These are phyloP conservation scores for Trichoderma sp. DNA, from an alignment of 2,329 filamentous ascomycete genomes.

Conservation along the genomic window DNA sequence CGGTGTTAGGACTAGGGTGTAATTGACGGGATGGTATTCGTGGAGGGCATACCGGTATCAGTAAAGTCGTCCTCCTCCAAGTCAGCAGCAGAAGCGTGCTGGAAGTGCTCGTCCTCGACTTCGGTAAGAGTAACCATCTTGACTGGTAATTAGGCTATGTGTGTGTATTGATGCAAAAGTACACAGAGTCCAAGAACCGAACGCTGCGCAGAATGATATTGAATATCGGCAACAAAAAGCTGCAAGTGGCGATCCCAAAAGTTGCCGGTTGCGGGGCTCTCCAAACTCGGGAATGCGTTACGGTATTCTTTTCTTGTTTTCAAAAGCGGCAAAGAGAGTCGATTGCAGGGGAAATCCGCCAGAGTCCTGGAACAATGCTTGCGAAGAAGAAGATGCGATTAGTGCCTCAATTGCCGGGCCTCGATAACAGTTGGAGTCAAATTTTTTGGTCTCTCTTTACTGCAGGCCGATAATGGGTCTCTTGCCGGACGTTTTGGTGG, in stretches of 20 bases:
- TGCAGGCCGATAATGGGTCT: conserved; percentile 6
- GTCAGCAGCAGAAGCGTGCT: conserved; percentile 63
- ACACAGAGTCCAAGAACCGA: not conserved
- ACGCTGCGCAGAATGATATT: not conserved
- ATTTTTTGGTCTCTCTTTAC: conserved; percentile 21
- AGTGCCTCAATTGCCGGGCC: conserved; percentile 14
- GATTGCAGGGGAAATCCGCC: not conserved
- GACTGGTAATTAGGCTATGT: conserved; percentile 26
- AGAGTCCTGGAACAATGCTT: not conserved
- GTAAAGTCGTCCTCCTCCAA: conserved; percentile 92
- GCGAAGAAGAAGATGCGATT: not conserved
- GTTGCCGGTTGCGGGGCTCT: conserved; percentile 1
- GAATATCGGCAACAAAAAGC: not conserved
- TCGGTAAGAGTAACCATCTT: conserved; percentile 96
- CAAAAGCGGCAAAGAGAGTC: not conserved
- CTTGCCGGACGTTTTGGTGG: not conserved
- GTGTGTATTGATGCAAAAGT: not conserved
- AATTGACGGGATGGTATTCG: not conserved
- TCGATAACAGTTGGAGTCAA: conserved; percentile 13
- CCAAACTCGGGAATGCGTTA: not conserved
- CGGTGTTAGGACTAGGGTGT: not conserved
- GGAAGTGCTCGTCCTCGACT: conserved; percentile 94
- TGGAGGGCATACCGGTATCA: conserved; percentile 71
- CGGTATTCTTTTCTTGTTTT: not conserved
- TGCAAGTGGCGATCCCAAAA: conserved; percentile 2